phyloP scores from a whole-genome alignment of 1,284 basidiomycete species.

The Athelia sp. region DNA sequence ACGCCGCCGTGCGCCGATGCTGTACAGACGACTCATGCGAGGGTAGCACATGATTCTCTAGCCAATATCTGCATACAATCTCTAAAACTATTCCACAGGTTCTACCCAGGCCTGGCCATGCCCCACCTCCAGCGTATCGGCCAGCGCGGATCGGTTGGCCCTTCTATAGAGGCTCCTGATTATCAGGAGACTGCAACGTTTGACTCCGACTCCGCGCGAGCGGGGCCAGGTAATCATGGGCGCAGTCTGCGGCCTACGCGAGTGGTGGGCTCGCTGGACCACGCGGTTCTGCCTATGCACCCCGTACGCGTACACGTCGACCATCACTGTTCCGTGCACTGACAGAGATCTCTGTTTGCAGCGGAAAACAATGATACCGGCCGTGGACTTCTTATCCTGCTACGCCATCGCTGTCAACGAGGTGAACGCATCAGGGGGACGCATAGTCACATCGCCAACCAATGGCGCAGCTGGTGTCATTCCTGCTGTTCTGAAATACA shows the following conservation, averaged over 20 bases:
- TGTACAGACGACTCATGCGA: conserved; percentile 86
- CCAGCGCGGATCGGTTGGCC: conserved; percentile 30
- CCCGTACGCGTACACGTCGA: conserved; percentile 43
- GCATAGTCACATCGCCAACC: conserved; percentile 93
- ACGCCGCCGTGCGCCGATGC: conserved; percentile 75
- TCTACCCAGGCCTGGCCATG: conserved; percentile 61
- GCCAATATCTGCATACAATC: conserved; percentile 1
- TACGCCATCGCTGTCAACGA: conserved; percentile 91
- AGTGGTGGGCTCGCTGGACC: conserved; percentile 78
- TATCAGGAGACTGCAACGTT: conserved; percentile 14
- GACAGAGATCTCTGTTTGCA: conserved; percentile 23
- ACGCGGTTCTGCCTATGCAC: conserved; percentile 79
- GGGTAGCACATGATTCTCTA: conserved; percentile 40
- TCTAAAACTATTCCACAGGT: no score
- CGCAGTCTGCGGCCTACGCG: conserved; percentile 33
- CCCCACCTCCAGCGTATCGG: conserved; percentile 39
- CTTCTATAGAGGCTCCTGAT: conserved; percentile 36
- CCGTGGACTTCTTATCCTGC: conserved; percentile 90
- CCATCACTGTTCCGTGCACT: conserved; percentile 4
- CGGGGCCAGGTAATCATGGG: conserved; percentile 2
- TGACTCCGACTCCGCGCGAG: not conserved
- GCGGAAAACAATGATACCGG: conserved; percentile 84
- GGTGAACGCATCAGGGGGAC: conserved; percentile 88
- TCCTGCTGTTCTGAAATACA: conserved; percentile 86
- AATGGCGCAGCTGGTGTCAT: conserved; percentile 90